phyloP scores from a whole-genome alignment of 805 yeast genomes.

The Candida michaelii region DNA sequence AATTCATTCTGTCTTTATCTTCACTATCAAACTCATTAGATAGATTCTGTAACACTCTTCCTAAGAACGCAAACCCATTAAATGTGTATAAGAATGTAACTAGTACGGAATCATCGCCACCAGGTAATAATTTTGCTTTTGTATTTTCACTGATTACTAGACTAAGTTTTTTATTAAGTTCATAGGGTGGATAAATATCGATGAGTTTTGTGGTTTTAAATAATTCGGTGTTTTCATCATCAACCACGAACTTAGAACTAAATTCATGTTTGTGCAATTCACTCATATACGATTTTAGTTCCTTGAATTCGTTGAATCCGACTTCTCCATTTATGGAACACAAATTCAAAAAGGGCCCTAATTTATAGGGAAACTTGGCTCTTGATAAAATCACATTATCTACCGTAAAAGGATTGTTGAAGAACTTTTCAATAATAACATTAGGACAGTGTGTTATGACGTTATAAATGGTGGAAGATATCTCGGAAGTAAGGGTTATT shows the following conservation, averaged over 20 bases:
- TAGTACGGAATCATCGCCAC: constrained; percentile 33
- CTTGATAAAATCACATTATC: constrained; percentile 53
- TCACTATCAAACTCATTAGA: constrained; percentile 39
- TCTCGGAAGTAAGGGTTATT: constrained; percentile 44
- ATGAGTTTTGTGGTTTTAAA: constrained; percentile 50
- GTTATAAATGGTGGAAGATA: constrained; percentile 41
- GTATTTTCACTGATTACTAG: constrained; percentile 51
- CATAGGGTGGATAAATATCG: constrained; percentile 58
- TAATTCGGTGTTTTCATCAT: constrained; percentile 52
- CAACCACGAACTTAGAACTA: constrained; percentile 42
- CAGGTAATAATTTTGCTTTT: constrained; percentile 67
- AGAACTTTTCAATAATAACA: constrained; percentile 44
- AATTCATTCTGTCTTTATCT: constrained; percentile 36
- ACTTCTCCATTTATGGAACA: constrained; percentile 63
- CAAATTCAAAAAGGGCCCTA: constrained; percentile 60
- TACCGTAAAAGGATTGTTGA: constrained; percentile 42
- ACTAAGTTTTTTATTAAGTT: constrained; percentile 46
- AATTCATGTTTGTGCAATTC: constrained; percentile 40
- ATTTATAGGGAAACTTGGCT: constrained; percentile 71
- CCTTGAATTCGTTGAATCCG: constrained; percentile 62
- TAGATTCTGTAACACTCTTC: constrained; percentile 71
- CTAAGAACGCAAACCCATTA: constrained; percentile 86
- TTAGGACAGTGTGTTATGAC: constrained; percentile 48
- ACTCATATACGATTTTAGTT: constrained; percentile 63
- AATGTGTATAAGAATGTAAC: constrained; percentile 71